Evolutionary conservation across 352 stramenopile species (phyloP).

Genomic region (Pythium phragmitis): DNA sequence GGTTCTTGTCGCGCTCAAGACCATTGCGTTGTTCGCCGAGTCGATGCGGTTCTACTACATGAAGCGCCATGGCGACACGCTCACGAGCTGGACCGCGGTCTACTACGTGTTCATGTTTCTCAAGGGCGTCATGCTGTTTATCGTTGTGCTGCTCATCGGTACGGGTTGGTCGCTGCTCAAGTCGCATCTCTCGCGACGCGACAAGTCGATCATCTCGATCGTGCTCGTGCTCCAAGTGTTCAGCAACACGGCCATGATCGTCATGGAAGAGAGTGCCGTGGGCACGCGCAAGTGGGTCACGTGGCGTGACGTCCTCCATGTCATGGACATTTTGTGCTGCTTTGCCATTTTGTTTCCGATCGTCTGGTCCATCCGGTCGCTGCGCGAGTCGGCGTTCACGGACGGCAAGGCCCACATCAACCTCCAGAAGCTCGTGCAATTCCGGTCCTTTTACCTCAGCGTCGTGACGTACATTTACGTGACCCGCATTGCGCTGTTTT

Average conservation of each 20-base stretch:
- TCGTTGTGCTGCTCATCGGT: conserved; percentile 97
- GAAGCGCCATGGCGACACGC: conserved; percentile 90
- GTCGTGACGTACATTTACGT: conserved; percentile 98
- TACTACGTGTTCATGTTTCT: conserved; percentile 96
- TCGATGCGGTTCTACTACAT: conserved; percentile 96
- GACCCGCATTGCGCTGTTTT: conserved; percentile 95
- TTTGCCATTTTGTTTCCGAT: conserved; percentile 95
- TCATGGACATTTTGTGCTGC: conserved; percentile 97
- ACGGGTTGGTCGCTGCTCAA: conserved; percentile 97
- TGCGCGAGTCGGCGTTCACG: conserved; percentile 76
- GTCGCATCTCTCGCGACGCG: conserved; percentile 90
- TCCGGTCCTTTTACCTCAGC: conserved; percentile 96
- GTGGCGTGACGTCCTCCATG: conserved; percentile 91
- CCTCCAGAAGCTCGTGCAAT: conserved; percentile 94
- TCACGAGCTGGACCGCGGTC: conserved; percentile 91
- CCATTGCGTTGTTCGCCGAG: conserved; percentile 93
- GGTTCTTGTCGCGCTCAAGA: conserved; percentile 92
- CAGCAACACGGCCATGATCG: conserved; percentile 94
- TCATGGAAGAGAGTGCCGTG: conserved; percentile 78
- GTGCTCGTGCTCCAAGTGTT: conserved; percentile 92
- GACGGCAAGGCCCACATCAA: conserved; percentile 89
- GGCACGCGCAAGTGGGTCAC: conserved; percentile 68
- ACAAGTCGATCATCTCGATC: conserved; percentile 94
- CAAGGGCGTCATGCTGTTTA: conserved; percentile 96
- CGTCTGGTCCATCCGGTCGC: conserved; percentile 92